phyloP scores from a whole-genome alignment of 208 protist species.

The Crithidia sp. region DNA sequence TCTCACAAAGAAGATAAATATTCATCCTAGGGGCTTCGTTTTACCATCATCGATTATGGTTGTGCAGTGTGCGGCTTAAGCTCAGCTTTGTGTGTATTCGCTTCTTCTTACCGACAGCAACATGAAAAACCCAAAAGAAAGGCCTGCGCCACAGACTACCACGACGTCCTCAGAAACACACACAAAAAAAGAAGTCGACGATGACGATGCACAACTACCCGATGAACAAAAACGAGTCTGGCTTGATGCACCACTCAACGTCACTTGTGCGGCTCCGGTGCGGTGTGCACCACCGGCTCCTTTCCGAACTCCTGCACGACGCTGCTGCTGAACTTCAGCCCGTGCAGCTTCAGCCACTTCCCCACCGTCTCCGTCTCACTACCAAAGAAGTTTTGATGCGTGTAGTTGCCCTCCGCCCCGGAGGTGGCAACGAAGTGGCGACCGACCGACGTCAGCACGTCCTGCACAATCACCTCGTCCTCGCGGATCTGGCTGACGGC shows the following conservation, averaged over 20 bases:
- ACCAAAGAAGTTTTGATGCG: slow-evolving; percentile 86
- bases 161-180: no score
- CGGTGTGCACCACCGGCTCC: slow-evolving; percentile 78
- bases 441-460: slow-evolving; percentile 65
- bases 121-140: no score
- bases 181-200: slow-evolving; percentile 1
- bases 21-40: no score
- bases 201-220: neutral
- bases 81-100: no score
- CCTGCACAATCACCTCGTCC: slow-evolving; percentile 33
- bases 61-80: no score
- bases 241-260: no score
- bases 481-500: slow-evolving; percentile 58
- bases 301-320: slow-evolving; percentile 89
- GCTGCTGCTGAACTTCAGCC: slow-evolving; percentile 75
- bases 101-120: no score
- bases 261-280: slow-evolving; percentile 36
- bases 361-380: slow-evolving; percentile 68
- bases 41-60: neutral
- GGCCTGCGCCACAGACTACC: no score
- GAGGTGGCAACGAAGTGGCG: slow-evolving; percentile 85
- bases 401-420: slow-evolving; percentile 77
- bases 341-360: slow-evolving; percentile 84
- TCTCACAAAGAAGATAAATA: no score
- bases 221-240: neutral